Base-by-base conservation (phyloP, 2,329 filamentous ascomycete species). In the Eutypa lata region DNA sequence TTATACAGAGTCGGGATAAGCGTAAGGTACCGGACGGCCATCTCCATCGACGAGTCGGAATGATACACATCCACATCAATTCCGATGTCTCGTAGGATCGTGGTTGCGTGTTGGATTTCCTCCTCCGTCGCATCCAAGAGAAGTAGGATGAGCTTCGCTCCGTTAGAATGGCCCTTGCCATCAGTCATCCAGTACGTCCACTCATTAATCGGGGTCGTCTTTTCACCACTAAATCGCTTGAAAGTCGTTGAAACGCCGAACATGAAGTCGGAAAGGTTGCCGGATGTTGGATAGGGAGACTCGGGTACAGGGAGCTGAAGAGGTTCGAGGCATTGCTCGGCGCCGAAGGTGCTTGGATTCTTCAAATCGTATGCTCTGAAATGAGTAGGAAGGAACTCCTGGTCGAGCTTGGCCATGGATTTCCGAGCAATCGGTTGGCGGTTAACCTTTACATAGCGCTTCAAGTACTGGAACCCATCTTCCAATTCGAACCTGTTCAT, bases 101-200 rank as follows among this genome's bases (percentile, higher is more conserved):
- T 73, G 54, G 71, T 73, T 2, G 78, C 77, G 42, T 80, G 73
- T 33, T 76, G 68, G 7, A 83, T 73, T 64, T 83, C 73, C 28
- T 75, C 71, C 46, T 79, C 73, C 7, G 70, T 75, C 10, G 80
- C 80, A 56, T 81, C 79, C 14, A 83, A 63, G 2, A 84, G 73
- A 61, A 81, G 71, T 5, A 83, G 69, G 11, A 84, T 65, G 52
- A 84, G 69, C 64, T 82, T 82, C 44, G 75, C 81, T 18, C 81
- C 81, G 57, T 84, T 84, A 31, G 79, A 80, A 49, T 73, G 69
- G 44, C 80, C 80, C 47, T 74, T 73, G 53, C 78, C 76, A 61
- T 84, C 78, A 2, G 81, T 83, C 54, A 84, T 71, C 81, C 81
- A 84, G 65, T 79, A 82, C 5, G 77, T 74, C 81, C 81, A 84